These are phyloP conservation scores for Mycosphaerella sp. DNA, from an alignment of 2,329 filamentous ascomycete species.

Conservation along the genomic window DNA sequence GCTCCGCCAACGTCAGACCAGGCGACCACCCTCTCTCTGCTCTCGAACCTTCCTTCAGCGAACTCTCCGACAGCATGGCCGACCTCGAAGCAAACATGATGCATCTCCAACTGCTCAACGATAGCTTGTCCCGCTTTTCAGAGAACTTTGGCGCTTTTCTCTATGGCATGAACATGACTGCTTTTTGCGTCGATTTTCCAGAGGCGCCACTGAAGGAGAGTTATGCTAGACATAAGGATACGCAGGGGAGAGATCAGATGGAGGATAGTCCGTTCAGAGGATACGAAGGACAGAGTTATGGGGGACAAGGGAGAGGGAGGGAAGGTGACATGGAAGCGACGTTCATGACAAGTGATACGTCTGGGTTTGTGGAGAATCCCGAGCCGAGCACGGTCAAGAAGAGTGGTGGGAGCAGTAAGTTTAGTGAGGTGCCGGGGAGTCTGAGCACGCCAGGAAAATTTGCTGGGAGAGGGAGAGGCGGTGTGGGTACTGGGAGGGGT, in stretches of 20 bases:
- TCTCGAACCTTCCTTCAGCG: constrained; percentile 86
- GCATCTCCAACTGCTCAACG: constrained; percentile 95
- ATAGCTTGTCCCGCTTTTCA: constrained; percentile 85
- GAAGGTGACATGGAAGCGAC: constrained; percentile 62
- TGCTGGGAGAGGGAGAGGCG: constrained; percentile 28
- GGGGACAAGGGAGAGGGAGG: constrained; percentile 10
- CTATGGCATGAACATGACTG: constrained; percentile 98
- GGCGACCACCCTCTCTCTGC: constrained; percentile 65
- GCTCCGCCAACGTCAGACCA: constrained; percentile 34
- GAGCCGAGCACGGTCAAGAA: constrained; percentile 46
- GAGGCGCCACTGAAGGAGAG: constrained; percentile 86
- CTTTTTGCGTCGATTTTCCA: constrained; percentile 95
- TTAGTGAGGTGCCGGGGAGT: constrained; percentile 20
- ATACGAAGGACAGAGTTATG: constrained; percentile 6
- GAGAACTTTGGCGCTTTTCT: constrained; percentile 95
- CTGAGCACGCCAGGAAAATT: constrained; percentile 15
- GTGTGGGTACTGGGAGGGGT: constrained; percentile 1
- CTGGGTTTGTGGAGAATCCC: constrained; percentile 77
- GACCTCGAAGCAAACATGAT: constrained; percentile 96
- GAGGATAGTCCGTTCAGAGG: constrained; percentile 23
- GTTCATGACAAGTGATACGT: constrained; percentile 87
- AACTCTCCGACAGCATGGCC: constrained; percentile 87
- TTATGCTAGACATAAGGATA: constrained; percentile 59
- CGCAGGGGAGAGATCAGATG: constrained; percentile 29
- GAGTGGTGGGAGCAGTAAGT: constrained; percentile 31